A percentile compares a stretch with the other conserved stretches of the same genome.
phyloP scores from a whole-genome alignment of 345 rosid genomes.

The Citrus maxima region DNA sequence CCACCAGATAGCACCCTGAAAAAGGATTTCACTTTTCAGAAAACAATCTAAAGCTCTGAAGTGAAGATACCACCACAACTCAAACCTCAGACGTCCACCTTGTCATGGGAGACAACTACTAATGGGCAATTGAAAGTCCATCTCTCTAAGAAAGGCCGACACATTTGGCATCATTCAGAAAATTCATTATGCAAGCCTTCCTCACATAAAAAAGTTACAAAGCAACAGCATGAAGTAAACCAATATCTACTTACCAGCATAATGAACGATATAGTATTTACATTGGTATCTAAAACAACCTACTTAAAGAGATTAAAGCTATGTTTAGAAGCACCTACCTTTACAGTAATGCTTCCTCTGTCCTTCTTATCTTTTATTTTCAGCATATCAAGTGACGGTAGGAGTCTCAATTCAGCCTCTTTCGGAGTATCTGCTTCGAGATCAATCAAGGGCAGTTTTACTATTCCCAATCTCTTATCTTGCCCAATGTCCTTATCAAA shows the following conservation, averaged over 20 bases:
- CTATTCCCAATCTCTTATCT: constrained; percentile 87
- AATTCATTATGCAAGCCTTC: background rate
- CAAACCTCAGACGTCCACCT: background rate
- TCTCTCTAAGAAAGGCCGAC: background rate
- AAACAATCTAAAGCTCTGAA: background rate
- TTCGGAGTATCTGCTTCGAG: constrained; percentile 50
- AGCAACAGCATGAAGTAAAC: background rate
- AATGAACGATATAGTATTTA: background rate
- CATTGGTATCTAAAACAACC: background rate
- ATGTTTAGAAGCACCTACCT: constrained; percentile 42
- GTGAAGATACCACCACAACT: background rate
- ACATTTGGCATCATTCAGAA: background rate
- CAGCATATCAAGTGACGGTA: constrained; percentile 85
- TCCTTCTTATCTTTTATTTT: constrained; percentile 96
- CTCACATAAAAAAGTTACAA: background rate
- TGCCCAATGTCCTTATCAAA: constrained; percentile 91
- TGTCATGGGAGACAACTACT: background rate
- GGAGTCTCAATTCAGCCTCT: constrained; percentile 61
- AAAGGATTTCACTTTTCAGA: background rate
- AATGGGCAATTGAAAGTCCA: background rate
- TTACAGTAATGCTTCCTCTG: constrained; percentile 75
- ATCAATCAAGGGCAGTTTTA: constrained; percentile 58
- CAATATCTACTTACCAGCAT: background rate
- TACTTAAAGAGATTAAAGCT: background rate
- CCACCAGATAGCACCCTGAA: background rate